Conservation (phyloP, 371 early-diverging fungal species). For the Mortierella polycephala region DNA sequence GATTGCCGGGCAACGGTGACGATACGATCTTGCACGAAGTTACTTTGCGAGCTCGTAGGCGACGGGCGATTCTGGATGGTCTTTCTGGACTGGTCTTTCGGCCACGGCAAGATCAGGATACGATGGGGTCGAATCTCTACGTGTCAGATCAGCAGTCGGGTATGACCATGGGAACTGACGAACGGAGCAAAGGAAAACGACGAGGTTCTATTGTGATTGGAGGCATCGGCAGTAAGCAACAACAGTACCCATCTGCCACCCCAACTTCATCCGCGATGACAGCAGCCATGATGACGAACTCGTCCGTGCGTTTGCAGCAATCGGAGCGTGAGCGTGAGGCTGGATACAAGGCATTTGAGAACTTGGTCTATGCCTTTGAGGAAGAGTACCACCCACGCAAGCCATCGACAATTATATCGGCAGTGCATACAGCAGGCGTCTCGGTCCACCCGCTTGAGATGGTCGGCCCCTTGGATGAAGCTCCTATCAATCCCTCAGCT, state of each 20-base stretch:
- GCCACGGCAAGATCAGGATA: conserved; percentile 19
- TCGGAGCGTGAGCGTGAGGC: conserved; percentile 23
- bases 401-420: not conserved
- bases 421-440: not conserved
- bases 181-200: not conserved
- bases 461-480: too few relatives aligned
- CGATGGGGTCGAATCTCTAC: not conserved
- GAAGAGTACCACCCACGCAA: conserved; percentile 16
- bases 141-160: not conserved
- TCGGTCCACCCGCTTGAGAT: not conserved
- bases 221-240: conserved; percentile 7
- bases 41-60: conserved; percentile 22
- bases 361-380: conserved; percentile 31
- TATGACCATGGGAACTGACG: not conserved
- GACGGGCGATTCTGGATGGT: conserved; percentile 20
- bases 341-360: conserved; percentile 35
- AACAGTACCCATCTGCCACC: not conserved
- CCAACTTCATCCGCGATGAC: not conserved
- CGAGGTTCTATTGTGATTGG: not conserved
- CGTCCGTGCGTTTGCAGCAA: conserved; percentile 3
- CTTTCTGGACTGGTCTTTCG: conserved; percentile 26
- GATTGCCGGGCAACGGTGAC: not conserved
- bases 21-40: conserved; percentile 9
- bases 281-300: not conserved
- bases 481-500: too few relatives aligned